phyloP scores from a whole-genome alignment of 2,329 filamentous ascomycete species.

The Stachybotrys echinatus region DNA sequence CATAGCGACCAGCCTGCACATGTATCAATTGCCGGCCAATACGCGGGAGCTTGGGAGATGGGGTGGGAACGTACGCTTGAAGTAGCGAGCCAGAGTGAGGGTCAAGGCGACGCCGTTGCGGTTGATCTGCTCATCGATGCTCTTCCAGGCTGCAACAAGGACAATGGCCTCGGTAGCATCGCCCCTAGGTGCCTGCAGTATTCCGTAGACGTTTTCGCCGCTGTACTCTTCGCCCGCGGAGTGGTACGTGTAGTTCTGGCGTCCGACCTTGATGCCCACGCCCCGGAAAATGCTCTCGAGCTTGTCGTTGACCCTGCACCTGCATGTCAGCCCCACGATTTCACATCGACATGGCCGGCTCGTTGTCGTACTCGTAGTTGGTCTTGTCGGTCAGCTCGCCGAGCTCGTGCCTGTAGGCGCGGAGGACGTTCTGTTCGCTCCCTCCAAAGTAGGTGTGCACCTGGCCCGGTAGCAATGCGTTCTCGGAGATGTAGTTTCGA shows the following conservation, averaged over 20 bases:
- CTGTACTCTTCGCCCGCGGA: constrained; percentile 68
- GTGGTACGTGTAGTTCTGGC: constrained; percentile 81
- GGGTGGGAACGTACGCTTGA: constrained; percentile 59
- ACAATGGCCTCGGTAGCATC: constrained; percentile 98
- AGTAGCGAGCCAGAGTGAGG: constrained; percentile 85
- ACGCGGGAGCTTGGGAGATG: not conserved
- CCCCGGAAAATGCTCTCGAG: constrained; percentile 71
- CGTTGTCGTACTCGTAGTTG: constrained; percentile 48
- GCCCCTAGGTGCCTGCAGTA: constrained; percentile 87
- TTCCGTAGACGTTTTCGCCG: constrained; percentile 89
- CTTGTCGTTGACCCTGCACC: constrained; percentile 56
- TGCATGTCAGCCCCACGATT: not conserved
- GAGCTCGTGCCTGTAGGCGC: constrained; percentile 83
- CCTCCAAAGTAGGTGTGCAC: constrained; percentile 97
- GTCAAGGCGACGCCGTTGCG: constrained; percentile 81
- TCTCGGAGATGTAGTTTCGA: constrained; percentile 93
- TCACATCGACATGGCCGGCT: not conserved
- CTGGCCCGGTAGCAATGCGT: constrained; percentile 89
- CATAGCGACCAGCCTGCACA: constrained; percentile 92
- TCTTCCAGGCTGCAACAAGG: constrained; percentile 82
- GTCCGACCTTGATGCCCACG: constrained; percentile 79
- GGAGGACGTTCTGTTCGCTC: constrained; percentile 90
- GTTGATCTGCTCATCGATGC: constrained; percentile 73
- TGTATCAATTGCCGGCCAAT: constrained; percentile 11
- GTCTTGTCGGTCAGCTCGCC: constrained; percentile 51